Evolutionary conservation across 2,329 filamentous ascomycete species (phyloP), one percentile per base, ranked within the genome.

Genomic region (Penicillium olsonii): DNA sequence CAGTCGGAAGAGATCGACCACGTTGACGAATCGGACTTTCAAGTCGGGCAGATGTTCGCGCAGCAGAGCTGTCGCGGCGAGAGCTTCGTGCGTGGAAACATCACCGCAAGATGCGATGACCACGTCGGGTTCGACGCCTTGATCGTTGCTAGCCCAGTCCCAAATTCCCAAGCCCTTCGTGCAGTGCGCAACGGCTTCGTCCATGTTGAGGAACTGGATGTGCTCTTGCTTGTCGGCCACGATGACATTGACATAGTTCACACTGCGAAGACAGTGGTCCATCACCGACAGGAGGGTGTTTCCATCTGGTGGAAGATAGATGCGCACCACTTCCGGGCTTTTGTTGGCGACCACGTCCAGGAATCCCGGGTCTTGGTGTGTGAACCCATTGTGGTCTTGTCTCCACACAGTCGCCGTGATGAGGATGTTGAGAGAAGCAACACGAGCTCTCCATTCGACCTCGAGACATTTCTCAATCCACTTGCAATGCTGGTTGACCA

Each of bases 401-500:
- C 88, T 77, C 88, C 87, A 91, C 50, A 91, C 87, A 7, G 88
- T 88, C 2, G 86, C 84, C 1, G 88, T 91, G 45, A 91, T 78
- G 12, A 92, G 79, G 57, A 91, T 90, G 73, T 92, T 92, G 60
- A 92, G 81, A 0, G 87, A 90, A 8, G 87, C 80, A 10, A 91
- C 75, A 68, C 85, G 85, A 60, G 78, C 81, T 43, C 88, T 83
- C 88, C 88, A 92, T 62, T 87, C 83, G 17, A 91, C 84, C 64
- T 91, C 87, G n/a, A 84, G 75, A 57, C 84, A 88, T 73, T 91
- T 92, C 68, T 92, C 87, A 42, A 91, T 80, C 87, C 87, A 91
- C 69, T 92, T 92, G 76, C 87, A 90, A 72, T 92, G 87, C 74
- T 90, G 87, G 68, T 90, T 90, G 52, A 92, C 87, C 87, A 92